Conservation (phyloP, 164 flowering plant genomes). For the Aristolochia fimbriata region DNA sequence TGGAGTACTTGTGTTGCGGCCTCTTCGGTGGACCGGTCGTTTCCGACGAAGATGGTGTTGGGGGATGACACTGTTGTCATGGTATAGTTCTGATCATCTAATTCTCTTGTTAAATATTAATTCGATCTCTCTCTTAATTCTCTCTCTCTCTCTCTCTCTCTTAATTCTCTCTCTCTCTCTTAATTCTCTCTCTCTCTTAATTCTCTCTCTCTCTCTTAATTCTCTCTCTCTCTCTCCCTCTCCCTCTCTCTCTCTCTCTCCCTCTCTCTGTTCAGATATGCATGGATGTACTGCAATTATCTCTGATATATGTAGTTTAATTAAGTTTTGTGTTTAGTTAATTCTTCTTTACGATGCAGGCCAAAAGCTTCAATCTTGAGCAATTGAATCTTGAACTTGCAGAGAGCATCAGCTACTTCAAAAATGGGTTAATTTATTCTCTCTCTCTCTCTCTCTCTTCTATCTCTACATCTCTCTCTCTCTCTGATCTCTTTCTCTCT, state of each 20-base stretch:
- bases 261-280: not conserved
- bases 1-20: conserved; percentile 64
- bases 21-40: conserved; percentile 46
- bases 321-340: not conserved
- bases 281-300: too few relatives aligned
- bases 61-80: conserved; percentile 21
- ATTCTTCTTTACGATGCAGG: conserved; percentile 20
- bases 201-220: too few relatives aligned
- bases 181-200: too few relatives aligned
- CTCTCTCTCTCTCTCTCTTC: not conserved
- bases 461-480: not conserved
- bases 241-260: too few relatives aligned
- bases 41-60: conserved; percentile 33
- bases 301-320: too few relatives aligned
- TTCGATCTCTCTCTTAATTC: too few relatives aligned
- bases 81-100: too few relatives aligned
- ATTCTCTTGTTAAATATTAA: too few relatives aligned
- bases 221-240: too few relatives aligned
- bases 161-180: too few relatives aligned
- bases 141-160: not conserved
- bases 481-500: not conserved
- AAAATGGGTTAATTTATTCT: conserved; percentile 21
- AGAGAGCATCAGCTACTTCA: conserved; percentile 22
- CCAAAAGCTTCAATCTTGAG: conserved; percentile 32
- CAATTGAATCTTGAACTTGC: conserved; percentile 24